Conservation (phyloP, 371 early-diverging fungal genomes). For the Actinomortierella ambigua region DNA sequence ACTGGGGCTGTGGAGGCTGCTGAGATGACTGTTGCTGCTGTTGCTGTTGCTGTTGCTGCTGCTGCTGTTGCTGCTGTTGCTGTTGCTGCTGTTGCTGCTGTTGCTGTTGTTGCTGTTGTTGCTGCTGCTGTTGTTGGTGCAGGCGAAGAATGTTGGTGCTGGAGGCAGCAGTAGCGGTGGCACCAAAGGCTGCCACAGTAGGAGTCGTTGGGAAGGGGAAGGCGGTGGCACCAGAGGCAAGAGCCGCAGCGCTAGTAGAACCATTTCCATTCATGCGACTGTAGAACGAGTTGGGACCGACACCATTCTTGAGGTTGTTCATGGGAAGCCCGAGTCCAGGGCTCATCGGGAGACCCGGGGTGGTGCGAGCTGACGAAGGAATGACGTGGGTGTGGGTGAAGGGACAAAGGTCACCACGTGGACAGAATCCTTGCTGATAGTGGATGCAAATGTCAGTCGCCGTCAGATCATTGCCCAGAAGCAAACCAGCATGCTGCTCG, state of each 20-base stretch:
- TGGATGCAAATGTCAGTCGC: constrained; percentile 50
- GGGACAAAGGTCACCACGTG: constrained; percentile 62
- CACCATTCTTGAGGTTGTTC: constrained; percentile 13
- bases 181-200: constrained; percentile 13
- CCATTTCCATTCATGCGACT: constrained; percentile 25
- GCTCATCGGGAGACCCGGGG: constrained; percentile 26
- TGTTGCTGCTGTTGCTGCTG: constrained; percentile 23
- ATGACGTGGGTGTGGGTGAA: constrained; percentile 51
- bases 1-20: constrained; percentile 1
- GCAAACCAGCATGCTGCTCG: constrained; percentile 9
- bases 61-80: constrained; percentile 25
- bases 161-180: constrained; percentile 9
- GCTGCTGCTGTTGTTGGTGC: constrained; percentile 29
- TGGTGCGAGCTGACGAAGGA: constrained; percentile 18
- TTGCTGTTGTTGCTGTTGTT: constrained; percentile 35
- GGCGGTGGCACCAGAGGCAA: constrained; percentile 3
- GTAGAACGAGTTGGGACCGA: constrained; percentile 33
- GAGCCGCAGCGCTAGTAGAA: constrained; percentile 5
- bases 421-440: constrained; percentile 64
- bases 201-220: constrained; percentile 22
- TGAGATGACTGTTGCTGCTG: constrained; percentile 17
- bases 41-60: constrained; percentile 21
- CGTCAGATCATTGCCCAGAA: constrained; percentile 11
- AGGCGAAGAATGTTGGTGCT: constrained; percentile 17
- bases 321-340: constrained; percentile 25